Base-by-base conservation (phyloP, 2,329 filamentous ascomycete genomes). In the Seiridium cupressi region DNA sequence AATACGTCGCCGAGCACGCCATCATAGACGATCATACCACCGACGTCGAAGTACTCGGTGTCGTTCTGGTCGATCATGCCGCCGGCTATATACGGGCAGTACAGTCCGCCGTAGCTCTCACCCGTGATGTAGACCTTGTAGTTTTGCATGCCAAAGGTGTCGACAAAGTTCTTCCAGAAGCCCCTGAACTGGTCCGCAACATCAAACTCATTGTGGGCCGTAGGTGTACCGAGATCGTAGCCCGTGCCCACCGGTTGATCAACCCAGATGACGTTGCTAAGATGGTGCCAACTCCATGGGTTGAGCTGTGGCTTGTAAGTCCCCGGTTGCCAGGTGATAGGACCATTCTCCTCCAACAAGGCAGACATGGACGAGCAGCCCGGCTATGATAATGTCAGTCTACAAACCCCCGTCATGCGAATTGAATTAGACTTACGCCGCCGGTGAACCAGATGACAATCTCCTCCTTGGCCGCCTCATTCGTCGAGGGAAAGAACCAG, bases 81-180 rank as follows among this genome's bases (percentile, higher is more conserved):
- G 66, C 87, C 84, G 1, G 89, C 85, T 60, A 93, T 89, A 69
- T 91, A 92, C 0, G 90, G 89, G 2, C 89, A 84, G 66, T 87
- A 89, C 66, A 78, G 75, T 13, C 90, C 89, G 0, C 84, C 89
- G 66, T 90, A 92, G 0, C 83, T 88, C 72, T 91, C 90, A 5
- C 90, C 91, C 0, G 89, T 82, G 60, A 95, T 84, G 72, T 89
- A 94, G 8, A 92, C 82, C 64, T 89, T 90, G 66, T 83, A 85
- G 10, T 83, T 82, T 26, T 90, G 81, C 67, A 92, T 78, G n/a
- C 75, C 78, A 65, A 93, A 93, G 0, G 86, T 87, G 40, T 90
- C 79, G 60, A 92, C 76, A 66, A 92, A 93, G 75, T 92, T 92
- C 76, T 89, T 88, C 81, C 76, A 63, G 60, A 59, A 89, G 51